Conservation (phyloP, 768 basidiomycete species). For the Lentinula edodes region DNA sequence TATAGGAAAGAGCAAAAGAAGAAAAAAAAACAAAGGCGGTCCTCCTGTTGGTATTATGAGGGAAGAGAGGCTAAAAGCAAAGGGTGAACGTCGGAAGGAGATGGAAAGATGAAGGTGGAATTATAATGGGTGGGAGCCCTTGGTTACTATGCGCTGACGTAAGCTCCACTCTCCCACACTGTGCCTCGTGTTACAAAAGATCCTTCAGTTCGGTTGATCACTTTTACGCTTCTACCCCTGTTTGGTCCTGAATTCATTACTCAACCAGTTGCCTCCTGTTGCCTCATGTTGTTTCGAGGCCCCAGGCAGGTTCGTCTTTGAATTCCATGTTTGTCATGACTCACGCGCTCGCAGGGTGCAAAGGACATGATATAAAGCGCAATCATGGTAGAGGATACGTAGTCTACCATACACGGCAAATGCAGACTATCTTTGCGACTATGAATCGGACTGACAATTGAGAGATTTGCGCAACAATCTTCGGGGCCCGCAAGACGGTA, state of each 20-base stretch:
- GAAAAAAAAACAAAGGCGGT: constrained; percentile 13
- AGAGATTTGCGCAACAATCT: too few species aligned
- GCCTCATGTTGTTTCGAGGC: background rate
- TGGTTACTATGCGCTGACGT: background rate
- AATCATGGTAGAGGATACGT: too few species aligned
- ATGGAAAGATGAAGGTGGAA: constrained; percentile 23
- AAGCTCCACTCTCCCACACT: background rate
- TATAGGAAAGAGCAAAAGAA: constrained; percentile 11
- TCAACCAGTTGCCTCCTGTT: background rate
- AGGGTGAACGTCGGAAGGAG: constrained; percentile 29
- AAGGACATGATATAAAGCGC: too few species aligned
- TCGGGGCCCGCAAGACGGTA: too few species aligned
- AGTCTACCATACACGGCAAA: too few species aligned
- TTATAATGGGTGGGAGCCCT: constrained; percentile 17
- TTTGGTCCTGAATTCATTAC: background rate
- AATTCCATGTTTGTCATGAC: too few species aligned
- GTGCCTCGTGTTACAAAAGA: background rate
- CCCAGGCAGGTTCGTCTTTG: too few species aligned
- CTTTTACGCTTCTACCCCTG: background rate
- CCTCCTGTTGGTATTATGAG: constrained; percentile 13
- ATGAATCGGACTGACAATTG: too few species aligned
- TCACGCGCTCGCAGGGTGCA: too few species aligned
- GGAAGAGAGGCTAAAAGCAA: constrained; percentile 7
- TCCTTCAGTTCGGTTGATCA: background rate
- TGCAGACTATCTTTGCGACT: too few species aligned